A percentile compares a stretch with the other conserved stretches of the same genome.
Conservation (phyloP, 768 basidiomycete genomes). For the Paxillus rubicundulus region DNA sequence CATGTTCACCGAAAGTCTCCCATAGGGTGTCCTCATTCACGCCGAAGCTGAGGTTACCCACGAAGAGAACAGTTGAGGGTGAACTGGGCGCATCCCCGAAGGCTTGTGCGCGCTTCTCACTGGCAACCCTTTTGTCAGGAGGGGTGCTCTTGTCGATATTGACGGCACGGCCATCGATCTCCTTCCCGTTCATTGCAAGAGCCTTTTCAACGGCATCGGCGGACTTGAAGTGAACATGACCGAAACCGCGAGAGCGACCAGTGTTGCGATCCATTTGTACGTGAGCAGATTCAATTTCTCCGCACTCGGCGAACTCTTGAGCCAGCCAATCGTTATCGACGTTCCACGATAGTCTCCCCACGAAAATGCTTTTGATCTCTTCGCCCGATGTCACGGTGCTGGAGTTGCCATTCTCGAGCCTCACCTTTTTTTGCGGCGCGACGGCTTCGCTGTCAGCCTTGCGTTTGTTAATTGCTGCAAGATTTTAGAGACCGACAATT, state of each 20-base stretch:
- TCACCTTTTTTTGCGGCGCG: slow-evolving; percentile 76
- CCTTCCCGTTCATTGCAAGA: slow-evolving; percentile 73
- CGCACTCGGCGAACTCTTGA: slow-evolving; percentile 84
- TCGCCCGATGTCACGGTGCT: slow-evolving; percentile 35
- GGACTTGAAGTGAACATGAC: slow-evolving; percentile 76
- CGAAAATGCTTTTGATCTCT: slow-evolving; percentile 75
- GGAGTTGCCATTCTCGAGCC: slow-evolving; percentile 56
- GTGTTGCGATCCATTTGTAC: slow-evolving; percentile 82
- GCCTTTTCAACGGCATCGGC: slow-evolving; percentile 77
- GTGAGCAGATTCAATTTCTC: slow-evolving; percentile 86
- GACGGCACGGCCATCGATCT: slow-evolving; percentile 89
- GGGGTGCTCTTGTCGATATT: slow-evolving; percentile 81
- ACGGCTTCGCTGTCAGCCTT: slow-evolving; percentile 68
- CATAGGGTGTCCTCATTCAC: slow-evolving; percentile 83
- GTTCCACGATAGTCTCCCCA: slow-evolving; percentile 93
- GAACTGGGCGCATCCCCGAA: slow-evolving; percentile 71
- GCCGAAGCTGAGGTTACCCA: slow-evolving; percentile 85
- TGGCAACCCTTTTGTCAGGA: slow-evolving; percentile 50
- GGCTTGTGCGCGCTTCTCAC: slow-evolving; percentile 69
- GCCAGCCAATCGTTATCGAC: slow-evolving; percentile 95
- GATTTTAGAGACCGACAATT: slow-evolving; percentile 2
- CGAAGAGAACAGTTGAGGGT: slow-evolving; percentile 78
- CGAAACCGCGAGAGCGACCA: slow-evolving; percentile 83
- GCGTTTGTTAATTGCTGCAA: slow-evolving; percentile 55
- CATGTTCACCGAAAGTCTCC: slow-evolving; percentile 87